Base-by-base conservation (phyloP, 805 yeast genomes). In the Metschnikowia continentalis region DNA sequence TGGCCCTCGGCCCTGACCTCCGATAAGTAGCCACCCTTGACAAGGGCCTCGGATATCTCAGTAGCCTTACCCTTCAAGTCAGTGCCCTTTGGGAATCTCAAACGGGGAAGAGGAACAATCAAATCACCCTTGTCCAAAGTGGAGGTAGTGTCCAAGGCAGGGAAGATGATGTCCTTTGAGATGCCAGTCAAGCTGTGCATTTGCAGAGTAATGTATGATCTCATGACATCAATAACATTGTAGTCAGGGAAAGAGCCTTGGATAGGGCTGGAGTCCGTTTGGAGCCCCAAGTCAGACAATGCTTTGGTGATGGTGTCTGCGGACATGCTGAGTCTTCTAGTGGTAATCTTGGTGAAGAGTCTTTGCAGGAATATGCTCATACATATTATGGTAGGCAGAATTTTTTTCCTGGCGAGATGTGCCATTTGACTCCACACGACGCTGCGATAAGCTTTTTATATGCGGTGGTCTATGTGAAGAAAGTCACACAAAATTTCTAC, bases 51-150 rank as follows among this genome's bases (percentile, higher is more conserved):
- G 32, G 96, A 87, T 87, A 96, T 85, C 63, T 90, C 88, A 30
- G 55, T 57, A 15, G 77, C 77, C 66, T 84, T 87, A 54, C 92
- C 89, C 63, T 90, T 86, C 35, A 82, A 79, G 56, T 92, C 92
- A 57, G 88, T 83, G 60, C 90, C 87, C 68, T 92, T 79, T 10
- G 61, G 57, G 62, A 96, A 81, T 62, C 76, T 65, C 62, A 86
- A 75, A 68, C 97, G 83, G 61, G 98, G 99, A 40, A 94, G 78
- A 40, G 99, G 97, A 49, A 92, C 82, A 54, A 92, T 79, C 62
- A 94, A 78, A 69, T 94, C 99, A 65, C 98, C 99, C 63, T 92
- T 86, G 53, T 90, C 97, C 59, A 87, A 72, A 38, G 90, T 84
- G 57, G 80, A 77, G 20, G 97, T 90, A 77, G 92, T 81, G 70